Base-by-base conservation (phyloP, 305 asterid species). In the Caryopteris hybrid region DNA sequence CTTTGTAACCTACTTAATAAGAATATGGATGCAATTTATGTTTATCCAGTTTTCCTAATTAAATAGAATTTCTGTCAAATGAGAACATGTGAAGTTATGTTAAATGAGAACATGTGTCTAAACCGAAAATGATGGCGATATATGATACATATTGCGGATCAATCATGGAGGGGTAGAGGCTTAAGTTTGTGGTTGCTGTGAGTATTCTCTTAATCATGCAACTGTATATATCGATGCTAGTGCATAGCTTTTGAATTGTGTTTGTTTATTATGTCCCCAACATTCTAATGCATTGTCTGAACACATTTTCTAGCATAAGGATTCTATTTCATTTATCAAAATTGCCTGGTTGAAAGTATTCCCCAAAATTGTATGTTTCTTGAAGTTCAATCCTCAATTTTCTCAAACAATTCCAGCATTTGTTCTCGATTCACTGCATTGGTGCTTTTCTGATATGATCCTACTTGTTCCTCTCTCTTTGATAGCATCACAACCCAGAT, bases 401-500 rank as follows among this genome's bases (percentile, higher is more conserved):
- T 51, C 16, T 73, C 59, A 39, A 31, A 8, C 53, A 33, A 16
- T 59, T 53, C 13, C 33, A 17, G 21, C 38, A 57, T 27, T 52
- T 66, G 27, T 25, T 18, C 16, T 31, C 8, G 61, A 38, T 50
- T 21, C 20, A 13, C 29, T 6, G 42, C 12, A 29, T 63, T 57
- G 6, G 27, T 18, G 10, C 2, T 43, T 56, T 66, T 61, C 16
- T 34, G 1, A 11, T 34, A 16, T 21, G 27, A 45, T 57, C 71
- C 50, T 33, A 9, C 9, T 6, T 22, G 22, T 66, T 2, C 1
- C 60, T 55, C 4, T 29, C 55, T 65, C 45, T 17, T 17, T 52
- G 9, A 66, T 18, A 61, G 70, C 70, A 66, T 72, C 57, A 55
- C 46, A 33, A 46, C 47, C 29, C 65, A 13, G n/a, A 51, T 58